Base-by-base conservation (phyloP, 805 yeast species). In the Tetrapisispora phaffii region DNA sequence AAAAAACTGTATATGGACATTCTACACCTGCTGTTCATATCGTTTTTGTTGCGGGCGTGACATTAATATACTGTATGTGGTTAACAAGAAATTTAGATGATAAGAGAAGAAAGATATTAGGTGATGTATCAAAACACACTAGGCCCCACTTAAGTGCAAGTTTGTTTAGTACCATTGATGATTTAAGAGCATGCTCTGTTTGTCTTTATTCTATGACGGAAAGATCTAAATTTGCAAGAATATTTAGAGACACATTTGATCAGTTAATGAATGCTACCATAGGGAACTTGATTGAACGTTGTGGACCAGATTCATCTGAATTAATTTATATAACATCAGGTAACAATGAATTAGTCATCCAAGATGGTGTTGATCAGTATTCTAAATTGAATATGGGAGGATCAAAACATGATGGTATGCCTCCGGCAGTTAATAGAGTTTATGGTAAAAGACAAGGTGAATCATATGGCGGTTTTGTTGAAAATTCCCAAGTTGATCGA, bases 191-290 rank as follows among this genome's bases (percentile, higher is more conserved):
- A 9, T 80, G 86, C 51, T 77, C 84, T 1, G 71, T 77, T n/a
- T 75, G 81, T 48, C 60, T 80, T n/a, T 79, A 77, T 54, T 82
- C 78, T 4, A 77, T 80, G 81, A 72, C 81, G 16, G 85, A 79
- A 53, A 67, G 85, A 50, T 75, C 84, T 1, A 72, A 73, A 49
- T 76, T 78, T 60, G 84, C 82, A 1, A 57, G 77, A 16, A 72
- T 73, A 32, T 80, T 79, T 53, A 68, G 85, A 55, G 84, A 80
- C 50, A 77, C 82, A 1, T 80, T 80, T 63, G 86, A 80, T 55
- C 80, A 77, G 53, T 60, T 79, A 47, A 75, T 79, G 77, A 68
- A 71, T 50, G 82, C 83, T 3, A 79, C 85, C 0, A 70, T 79
- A 26, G 80, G 79, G 34, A 78, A 80, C 51, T 62, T 79, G 52